phyloP scores from a whole-genome alignment of 305 asterid genomes.

The Fraxinus baroniana region DNA sequence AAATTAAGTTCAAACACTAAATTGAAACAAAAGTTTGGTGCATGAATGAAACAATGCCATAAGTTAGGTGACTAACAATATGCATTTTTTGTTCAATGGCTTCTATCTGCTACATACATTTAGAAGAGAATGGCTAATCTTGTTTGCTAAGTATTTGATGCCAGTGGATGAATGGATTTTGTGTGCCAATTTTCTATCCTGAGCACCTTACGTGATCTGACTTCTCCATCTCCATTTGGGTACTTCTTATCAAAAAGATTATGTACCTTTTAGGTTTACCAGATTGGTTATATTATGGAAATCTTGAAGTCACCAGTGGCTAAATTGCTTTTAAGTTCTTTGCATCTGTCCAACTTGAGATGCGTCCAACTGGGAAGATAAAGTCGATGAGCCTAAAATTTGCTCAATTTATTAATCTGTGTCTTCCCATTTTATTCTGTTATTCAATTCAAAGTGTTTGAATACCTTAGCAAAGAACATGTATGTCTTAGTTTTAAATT shows the following conservation, averaged over 20 bases:
- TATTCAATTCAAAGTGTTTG: background rate
- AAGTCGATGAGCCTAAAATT: conserved; percentile 68
- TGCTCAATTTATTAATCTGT: conserved; percentile 1
- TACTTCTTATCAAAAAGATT: conserved; percentile 14
- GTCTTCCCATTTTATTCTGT: background rate
- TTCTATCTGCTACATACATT: background rate
- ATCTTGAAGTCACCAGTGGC: conserved; percentile 98
- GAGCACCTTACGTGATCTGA: background rate
- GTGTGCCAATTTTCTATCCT: background rate
- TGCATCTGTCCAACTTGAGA: conserved; percentile 86
- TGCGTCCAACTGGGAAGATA: conserved; percentile 90
- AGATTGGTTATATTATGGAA: conserved; percentile 96
- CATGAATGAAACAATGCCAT: no score
- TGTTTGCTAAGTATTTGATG: background rate
- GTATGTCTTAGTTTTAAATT: no score
- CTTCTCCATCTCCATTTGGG: conserved; percentile 8
- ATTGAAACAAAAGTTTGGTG: no score
- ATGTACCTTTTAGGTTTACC: conserved; percentile 25
- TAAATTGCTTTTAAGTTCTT: conserved; percentile 95
- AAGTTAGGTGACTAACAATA: no score
- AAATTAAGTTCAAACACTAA: no score
- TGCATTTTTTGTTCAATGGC: background rate
- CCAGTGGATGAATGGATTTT: background rate
- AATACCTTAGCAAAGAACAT: background rate
- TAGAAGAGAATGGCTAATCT: conserved; percentile 1